Evolutionary conservation across 2,329 filamentous ascomycete genomes (phyloP).

Genomic region (Alternaria sp.): DNA sequence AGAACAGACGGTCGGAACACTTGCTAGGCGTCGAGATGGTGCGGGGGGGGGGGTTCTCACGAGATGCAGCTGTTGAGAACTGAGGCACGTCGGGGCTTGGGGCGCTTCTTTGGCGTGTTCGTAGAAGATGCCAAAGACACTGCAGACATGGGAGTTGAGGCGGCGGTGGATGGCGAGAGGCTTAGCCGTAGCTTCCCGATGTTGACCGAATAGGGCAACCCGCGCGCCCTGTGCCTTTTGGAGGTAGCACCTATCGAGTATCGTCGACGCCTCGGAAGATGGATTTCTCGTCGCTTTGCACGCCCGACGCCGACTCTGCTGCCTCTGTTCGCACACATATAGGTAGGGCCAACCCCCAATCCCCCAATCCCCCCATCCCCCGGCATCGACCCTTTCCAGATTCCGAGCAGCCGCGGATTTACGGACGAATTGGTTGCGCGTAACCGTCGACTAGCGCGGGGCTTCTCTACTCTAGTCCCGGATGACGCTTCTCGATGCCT

Average conservation of each 20-base stretch:
- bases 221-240: conserved; percentile 16
- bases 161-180: conserved; percentile 6
- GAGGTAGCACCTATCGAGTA: conserved; percentile 9
- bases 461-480: conserved; percentile 18
- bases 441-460: conserved; percentile 21
- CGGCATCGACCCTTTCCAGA: not conserved
- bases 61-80: conserved; percentile 5
- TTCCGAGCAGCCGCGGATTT: conserved; percentile 20
- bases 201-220: conserved; percentile 20
- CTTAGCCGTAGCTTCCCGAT: conserved; percentile 24
- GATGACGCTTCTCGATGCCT: conserved; percentile 34
- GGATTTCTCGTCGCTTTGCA: conserved; percentile 18
- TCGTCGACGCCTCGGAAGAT: conserved; percentile 23
- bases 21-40: conserved; percentile 16
- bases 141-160: conserved; percentile 7
- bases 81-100: conserved; percentile 1
- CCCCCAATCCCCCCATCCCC: not conserved
- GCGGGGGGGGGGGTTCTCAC: conserved; percentile 3
- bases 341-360: not conserved
- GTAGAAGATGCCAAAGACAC: conserved; percentile 8
- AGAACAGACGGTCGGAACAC: conserved; percentile 24
- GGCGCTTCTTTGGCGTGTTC: conserved; percentile 1
- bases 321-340: conserved; percentile 2
- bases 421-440: conserved; percentile 17
- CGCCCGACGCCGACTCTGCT: conserved; percentile 4